A percentile compares a stretch with the other conserved stretches of the same genome.
These are phyloP conservation scores for Kluyveromyces dobzhanskii DNA, from an alignment of 805 yeast genomes.

Conservation along the genomic window DNA sequence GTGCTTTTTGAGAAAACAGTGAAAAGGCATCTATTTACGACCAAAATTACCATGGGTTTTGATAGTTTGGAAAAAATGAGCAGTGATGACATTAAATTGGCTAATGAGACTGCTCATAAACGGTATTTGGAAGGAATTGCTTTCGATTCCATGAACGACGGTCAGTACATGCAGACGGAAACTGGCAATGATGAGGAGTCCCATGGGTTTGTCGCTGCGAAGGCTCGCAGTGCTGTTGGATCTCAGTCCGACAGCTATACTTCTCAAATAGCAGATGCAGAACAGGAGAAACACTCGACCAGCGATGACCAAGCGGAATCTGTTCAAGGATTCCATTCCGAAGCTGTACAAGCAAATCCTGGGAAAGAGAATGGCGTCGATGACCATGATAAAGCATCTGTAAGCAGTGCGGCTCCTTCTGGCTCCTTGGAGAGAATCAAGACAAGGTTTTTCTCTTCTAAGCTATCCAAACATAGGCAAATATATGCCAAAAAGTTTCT, in stretches of 20 bases:
- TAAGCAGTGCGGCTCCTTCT: no score
- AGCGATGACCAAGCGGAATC: not conserved
- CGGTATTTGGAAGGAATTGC: not conserved
- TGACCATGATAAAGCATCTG: no score
- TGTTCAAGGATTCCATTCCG: not conserved
- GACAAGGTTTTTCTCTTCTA: constrained; percentile 16
- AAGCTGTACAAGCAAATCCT: not conserved
- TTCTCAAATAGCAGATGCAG: not conserved
- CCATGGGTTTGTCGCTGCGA: not conserved
- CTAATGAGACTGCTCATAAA: not conserved
- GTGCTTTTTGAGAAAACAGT: no score
- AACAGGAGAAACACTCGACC: not conserved
- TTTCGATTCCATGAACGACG: not conserved
- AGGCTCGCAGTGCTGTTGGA: no score
- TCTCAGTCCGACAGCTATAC: no score
- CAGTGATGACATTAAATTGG: not conserved
- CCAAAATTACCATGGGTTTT: no score
- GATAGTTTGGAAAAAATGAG: no score
- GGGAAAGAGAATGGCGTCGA: not conserved
- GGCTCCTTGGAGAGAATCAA: constrained; percentile 6
- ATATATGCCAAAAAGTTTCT: constrained; percentile 8
- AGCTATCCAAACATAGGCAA: constrained; percentile 10
- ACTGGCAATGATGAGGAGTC: not conserved
- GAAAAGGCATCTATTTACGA: no score
- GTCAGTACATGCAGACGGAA: not conserved